Evolutionary conservation across 441 rosid species (phyloP).

Genomic region (Breynia disticha): DNA sequence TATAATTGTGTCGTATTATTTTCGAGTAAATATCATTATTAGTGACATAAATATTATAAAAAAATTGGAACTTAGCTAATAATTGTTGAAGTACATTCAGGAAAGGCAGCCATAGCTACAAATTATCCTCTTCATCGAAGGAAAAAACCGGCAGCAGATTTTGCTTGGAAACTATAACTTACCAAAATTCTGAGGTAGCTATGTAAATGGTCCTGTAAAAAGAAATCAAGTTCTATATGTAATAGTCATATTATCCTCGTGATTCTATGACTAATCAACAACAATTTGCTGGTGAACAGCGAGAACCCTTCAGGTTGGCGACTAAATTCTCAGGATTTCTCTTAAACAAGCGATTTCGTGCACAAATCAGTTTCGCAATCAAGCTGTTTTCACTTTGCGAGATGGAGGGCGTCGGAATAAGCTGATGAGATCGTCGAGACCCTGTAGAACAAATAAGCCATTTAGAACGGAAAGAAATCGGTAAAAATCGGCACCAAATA

Average conservation of each 20-base stretch:
- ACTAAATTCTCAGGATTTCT: neutral
- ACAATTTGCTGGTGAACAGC: slow-evolving; percentile 1
- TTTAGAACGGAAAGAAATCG: neutral
- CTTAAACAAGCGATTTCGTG: neutral
- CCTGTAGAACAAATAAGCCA: slow-evolving; percentile 35
- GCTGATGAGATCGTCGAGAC: slow-evolving; percentile 92
- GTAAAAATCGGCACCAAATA: too few species aligned
- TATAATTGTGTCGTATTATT: too few species aligned
- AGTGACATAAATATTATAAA: too few species aligned
- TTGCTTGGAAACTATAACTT: neutral
- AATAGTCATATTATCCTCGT: neutral
- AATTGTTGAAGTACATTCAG: neutral
- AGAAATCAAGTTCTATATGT: neutral
- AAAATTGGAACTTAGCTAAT: too few species aligned
- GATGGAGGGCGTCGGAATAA: slow-evolving; percentile 87
- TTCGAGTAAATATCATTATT: too few species aligned
- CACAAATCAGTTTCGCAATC: slow-evolving; percentile 17
- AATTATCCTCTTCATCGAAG: neutral
- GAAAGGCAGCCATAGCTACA: neutral
- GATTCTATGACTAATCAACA: neutral
- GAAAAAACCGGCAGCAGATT: neutral
- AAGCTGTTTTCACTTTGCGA: slow-evolving; percentile 73
- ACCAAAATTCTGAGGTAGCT: neutral
- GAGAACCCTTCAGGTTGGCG: slow-evolving; percentile 10
- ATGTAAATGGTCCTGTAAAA: neutral